phyloP scores from a whole-genome alignment of 768 basidiomycete species.

The Mycena kentingensis region DNA sequence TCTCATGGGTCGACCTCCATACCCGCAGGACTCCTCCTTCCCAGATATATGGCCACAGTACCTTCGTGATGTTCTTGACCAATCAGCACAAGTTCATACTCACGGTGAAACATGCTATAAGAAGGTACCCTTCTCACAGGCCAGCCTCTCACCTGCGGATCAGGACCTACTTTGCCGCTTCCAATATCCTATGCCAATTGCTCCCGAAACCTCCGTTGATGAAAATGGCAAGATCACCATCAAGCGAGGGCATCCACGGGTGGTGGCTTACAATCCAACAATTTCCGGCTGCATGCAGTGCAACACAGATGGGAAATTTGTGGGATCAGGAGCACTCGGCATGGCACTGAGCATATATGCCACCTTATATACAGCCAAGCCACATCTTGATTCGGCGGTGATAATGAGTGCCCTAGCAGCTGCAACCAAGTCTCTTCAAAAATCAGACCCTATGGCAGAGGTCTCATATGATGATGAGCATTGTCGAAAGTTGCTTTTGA shows the following conservation, averaged over 20 bases:
- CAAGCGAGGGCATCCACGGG: constrained; percentile 1
- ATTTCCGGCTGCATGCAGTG: constrained; percentile 14
- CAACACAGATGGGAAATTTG: constrained; percentile 19
- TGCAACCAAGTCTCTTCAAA: neutral
- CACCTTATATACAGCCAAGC: constrained; percentile 12
- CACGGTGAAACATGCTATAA: constrained; percentile 16
- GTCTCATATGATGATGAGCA: neutral
- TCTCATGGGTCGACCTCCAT: constrained; percentile 7
- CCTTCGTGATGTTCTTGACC: constrained; percentile 1
- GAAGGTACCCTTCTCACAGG: neutral
- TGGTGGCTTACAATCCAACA: constrained; percentile 14
- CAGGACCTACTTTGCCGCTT: constrained; percentile 17
- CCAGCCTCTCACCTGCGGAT: neutral
- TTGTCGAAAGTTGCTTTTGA: constrained; percentile 7
- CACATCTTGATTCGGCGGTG: constrained; percentile 9
- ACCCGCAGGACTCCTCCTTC: constrained; percentile 4
- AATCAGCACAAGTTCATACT: neutral
- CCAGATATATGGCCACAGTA: constrained; percentile 1
- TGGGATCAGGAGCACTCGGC: constrained; percentile 13
- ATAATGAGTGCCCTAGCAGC: constrained; percentile 20
- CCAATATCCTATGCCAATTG: constrained; percentile 3
- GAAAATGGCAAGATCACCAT: constrained; percentile 17
- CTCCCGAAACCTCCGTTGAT: constrained; percentile 12
- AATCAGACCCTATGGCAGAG: neutral
- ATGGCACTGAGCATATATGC: constrained; percentile 13